Base-by-base conservation (phyloP, 169 alveolate genomes). In the Besnoitia besnoiti region DNA sequence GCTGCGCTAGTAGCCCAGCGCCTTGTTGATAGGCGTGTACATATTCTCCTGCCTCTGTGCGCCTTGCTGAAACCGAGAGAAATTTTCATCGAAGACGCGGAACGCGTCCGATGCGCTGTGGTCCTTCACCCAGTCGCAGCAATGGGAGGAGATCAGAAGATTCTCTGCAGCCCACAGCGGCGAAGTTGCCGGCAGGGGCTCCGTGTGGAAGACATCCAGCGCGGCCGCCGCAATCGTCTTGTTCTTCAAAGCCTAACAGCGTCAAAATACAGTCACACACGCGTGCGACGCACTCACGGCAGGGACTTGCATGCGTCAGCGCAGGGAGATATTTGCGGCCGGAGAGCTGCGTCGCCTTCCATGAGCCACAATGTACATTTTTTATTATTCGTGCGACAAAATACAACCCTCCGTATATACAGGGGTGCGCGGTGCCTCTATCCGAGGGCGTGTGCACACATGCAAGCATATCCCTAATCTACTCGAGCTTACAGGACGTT, bases 191-290 rank as follows among this genome's bases (percentile, higher is more conserved):
- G 94, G 89, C 42, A 95, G 87, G 2, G 96, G 96, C 89, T 95
- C 96, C 59, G 33, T 10, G 51, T 93, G 92, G 62, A 95, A 95
- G n/a, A 95, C 96, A 33, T 95, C 96, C 49, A 95, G 77, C 37
- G 95, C 96, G 1, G 96, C 96, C 5, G 95, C 96, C 7, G 73
- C 51, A 44, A 94, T 85, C 37, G 14, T 39, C 27, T 47, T 30
- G 42, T 27, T 39, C 59, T 87, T 0, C 82, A 92, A 61, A 0
- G 92, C 94, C 94, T 91, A 37, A 5, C 80, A 85, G 10, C 79
- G 46, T 27, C 12, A 37, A 7, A 16, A 73, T 73, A 37, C n/a
- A 73, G 0, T 5, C 46, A n/a, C 12, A 10, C 47, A 73, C 82
- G 14, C 24, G 33, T 24, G 46, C 82, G 0, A 73, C 67, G 24